phyloP scores from a whole-genome alignment of 2,329 filamentous ascomycete species.

The Cytospora paraplurivora region DNA sequence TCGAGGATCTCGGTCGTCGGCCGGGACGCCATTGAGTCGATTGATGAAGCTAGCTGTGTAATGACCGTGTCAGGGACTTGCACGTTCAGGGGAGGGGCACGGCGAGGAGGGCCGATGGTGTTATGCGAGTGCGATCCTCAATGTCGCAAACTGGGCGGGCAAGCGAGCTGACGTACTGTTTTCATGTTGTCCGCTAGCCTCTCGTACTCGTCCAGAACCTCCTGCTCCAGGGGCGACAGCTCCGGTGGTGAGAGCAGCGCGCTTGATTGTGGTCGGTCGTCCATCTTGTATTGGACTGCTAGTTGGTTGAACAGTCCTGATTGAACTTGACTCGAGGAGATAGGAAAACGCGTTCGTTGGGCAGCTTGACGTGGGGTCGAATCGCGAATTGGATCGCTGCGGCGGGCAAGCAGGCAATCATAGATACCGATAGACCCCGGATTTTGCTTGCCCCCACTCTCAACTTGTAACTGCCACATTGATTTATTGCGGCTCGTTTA shows the following conservation, averaged over 20 bases:
- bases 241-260: conserved; percentile 51
- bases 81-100: background rate
- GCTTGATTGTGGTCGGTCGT: conserved; percentile 29
- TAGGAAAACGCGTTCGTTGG: conserved; percentile 18
- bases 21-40: conserved; percentile 65
- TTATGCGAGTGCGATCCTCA: background rate
- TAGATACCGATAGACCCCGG: conserved; percentile 17
- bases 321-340: background rate
- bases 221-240: conserved; percentile 82
- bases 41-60: conserved; percentile 58
- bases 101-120: background rate
- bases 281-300: conserved; percentile 13
- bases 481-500: background rate
- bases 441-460: conserved; percentile 6
- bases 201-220: conserved; percentile 93
- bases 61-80: conserved; percentile 1
- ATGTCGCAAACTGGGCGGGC: no score
- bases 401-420: no score
- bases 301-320: background rate
- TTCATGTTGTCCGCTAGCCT: conserved; percentile 88
- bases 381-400: background rate
- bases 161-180: conserved; percentile 56
- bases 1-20: conserved; percentile 84
- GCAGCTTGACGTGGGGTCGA: conserved; percentile 23
- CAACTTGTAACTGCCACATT: background rate